Evolutionary conservation across 129 eudicot species (phyloP).

Genomic region (Flaveria robusta): DNA sequence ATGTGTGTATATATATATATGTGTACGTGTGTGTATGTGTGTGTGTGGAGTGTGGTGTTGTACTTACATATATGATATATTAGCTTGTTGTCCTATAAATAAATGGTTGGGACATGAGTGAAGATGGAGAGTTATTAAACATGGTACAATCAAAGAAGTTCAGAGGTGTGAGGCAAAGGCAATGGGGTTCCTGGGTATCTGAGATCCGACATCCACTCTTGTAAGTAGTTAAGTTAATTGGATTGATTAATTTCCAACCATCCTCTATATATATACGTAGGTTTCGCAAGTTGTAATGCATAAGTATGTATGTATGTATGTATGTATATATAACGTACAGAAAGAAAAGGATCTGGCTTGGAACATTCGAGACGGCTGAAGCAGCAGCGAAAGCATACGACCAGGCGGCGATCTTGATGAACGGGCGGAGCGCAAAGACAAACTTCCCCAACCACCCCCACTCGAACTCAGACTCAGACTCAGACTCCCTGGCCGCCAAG

Average conservation of each 20-base stretch:
- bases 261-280: too few species aligned
- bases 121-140: not conserved
- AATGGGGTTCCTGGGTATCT: conserved; percentile 85
- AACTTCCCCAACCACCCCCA: conserved; percentile 50
- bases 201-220: conserved; percentile 75
- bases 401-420: conserved; percentile 70
- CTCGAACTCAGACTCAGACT: conserved; percentile 20
- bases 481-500: conserved; percentile 50
- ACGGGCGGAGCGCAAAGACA: conserved; percentile 68
- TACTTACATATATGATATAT: too few species aligned
- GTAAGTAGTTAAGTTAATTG: conserved; percentile 44
- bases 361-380: conserved; percentile 83
- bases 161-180: conserved; percentile 87
- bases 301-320: too few species aligned
- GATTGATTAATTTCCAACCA: too few species aligned
- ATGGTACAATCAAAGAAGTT: conserved; percentile 66
- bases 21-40: too few species aligned
- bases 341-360: conserved; percentile 78
- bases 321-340: conserved; percentile 12
- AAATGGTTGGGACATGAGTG: too few species aligned
- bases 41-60: too few species aligned
- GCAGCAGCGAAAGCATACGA: conserved; percentile 81
- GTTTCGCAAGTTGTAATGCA: not conserved
- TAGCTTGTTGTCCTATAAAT: too few species aligned
- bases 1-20: too few species aligned